A percentile compares a stretch with the other conserved stretches of the same genome.
These are phyloP conservation scores for Suillus bovinus DNA, from an alignment of 768 basidiomycete genomes.

Conservation along the genomic window DNA sequence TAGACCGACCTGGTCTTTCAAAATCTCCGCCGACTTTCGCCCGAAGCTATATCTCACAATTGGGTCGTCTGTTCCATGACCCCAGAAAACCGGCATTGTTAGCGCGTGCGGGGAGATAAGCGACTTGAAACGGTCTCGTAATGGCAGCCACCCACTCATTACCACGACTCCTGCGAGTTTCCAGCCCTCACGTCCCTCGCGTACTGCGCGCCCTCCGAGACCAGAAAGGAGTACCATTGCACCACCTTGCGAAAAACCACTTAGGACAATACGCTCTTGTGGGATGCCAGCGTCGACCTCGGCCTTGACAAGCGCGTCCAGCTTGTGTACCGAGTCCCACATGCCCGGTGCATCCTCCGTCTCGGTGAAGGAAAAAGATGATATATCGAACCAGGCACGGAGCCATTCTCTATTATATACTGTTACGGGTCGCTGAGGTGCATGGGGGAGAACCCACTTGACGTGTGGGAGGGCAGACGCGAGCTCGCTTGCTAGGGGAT, in stretches of 20 bases:
- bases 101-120: slow-evolving; percentile 60
- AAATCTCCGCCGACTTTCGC: slow-evolving; percentile 52
- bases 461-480: slow-evolving; percentile 62
- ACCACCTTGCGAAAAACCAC: slow-evolving; percentile 88
- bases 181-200: slow-evolving; percentile 41
- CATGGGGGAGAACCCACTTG: slow-evolving; percentile 73
- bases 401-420: slow-evolving; percentile 73
- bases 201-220: slow-evolving; percentile 36
- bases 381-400: slow-evolving; percentile 87
- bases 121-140: slow-evolving; percentile 62
- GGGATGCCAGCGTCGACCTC: slow-evolving; percentile 76
- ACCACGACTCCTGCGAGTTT: slow-evolving; percentile 72
- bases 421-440: slow-evolving; percentile 54
- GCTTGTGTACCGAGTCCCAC: slow-evolving; percentile 56
- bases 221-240: slow-evolving; percentile 78
- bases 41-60: slow-evolving; percentile 64
- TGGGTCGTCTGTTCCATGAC: slow-evolving; percentile 76
- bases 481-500: slow-evolving; percentile 73
- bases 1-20: slow-evolving; percentile 57
- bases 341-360: slow-evolving; percentile 66
- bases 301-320: slow-evolving; percentile 69
- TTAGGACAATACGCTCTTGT: slow-evolving; percentile 73
- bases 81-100: slow-evolving; percentile 81
- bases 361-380: slow-evolving; percentile 57
- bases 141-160: slow-evolving; percentile 80